Evolutionary conservation across 441 rosid genomes (phyloP).

Genomic region (Melastoma candidum): DNA sequence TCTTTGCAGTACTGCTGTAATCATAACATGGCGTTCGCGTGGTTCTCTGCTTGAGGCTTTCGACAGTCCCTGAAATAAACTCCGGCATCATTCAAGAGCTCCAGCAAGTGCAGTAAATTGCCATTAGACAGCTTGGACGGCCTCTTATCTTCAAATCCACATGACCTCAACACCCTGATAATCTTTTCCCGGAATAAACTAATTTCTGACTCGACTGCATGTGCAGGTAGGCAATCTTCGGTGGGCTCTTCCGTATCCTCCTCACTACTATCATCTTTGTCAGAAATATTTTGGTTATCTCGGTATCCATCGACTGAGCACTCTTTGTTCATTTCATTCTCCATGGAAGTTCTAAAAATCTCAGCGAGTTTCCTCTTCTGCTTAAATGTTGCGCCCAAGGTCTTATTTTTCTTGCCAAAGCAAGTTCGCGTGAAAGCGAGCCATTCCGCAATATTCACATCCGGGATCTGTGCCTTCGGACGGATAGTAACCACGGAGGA

Average conservation of each 20-base stretch:
- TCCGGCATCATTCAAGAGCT: constrained; percentile 53
- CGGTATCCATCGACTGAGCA: neutral
- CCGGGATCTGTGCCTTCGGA: constrained; percentile 49
- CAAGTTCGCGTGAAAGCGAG: constrained; percentile 59
- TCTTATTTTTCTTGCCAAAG: constrained; percentile 75
- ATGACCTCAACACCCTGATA: constrained; percentile 29
- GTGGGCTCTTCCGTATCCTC: constrained; percentile 15
- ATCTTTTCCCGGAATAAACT: constrained; percentile 47
- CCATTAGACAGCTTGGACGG: constrained; percentile 59
- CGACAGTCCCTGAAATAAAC: constrained; percentile 38
- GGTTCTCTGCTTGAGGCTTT: constrained; percentile 12
- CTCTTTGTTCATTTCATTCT: constrained; percentile 6
- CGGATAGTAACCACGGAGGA: constrained; percentile 73
- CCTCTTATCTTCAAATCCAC: constrained; percentile 62
- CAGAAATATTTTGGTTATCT: constrained; percentile 2
- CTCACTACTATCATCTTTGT: constrained; percentile 14
- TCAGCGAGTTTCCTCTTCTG: constrained; percentile 79
- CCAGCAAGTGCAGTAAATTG: constrained; percentile 45
- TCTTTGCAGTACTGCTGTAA: neutral
- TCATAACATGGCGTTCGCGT: neutral
- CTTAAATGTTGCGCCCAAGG: constrained; percentile 75
- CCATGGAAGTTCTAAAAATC: constrained; percentile 32
- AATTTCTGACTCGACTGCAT: constrained; percentile 29
- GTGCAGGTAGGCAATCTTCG: constrained; percentile 8
- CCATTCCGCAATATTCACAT: constrained; percentile 47